phyloP scores from a whole-genome alignment of 306 rosid genomes.

The Cicer arietinum region DNA sequence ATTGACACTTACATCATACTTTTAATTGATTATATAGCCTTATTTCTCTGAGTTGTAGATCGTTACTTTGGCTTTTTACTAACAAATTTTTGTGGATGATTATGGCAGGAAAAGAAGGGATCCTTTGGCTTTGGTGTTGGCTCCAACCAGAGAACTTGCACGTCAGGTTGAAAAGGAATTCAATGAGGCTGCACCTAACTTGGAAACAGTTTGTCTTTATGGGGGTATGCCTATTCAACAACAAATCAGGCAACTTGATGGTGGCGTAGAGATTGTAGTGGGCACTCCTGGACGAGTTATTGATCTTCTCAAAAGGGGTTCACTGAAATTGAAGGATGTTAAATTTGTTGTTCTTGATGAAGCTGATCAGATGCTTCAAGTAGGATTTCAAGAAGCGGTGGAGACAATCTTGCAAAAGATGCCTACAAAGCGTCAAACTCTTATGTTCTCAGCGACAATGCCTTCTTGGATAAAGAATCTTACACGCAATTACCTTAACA shows the following conservation, averaged over 20 bases:
- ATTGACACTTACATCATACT: neutral
- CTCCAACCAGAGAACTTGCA: slow-evolving; percentile 96
- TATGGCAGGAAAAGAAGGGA: slow-evolving; percentile 69
- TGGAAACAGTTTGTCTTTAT: slow-evolving; percentile 88
- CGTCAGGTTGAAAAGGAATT: slow-evolving; percentile 91
- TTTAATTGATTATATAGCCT: neutral
- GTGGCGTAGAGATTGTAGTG: slow-evolving; percentile 90
- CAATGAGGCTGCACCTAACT: slow-evolving; percentile 73
- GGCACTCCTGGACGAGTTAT: slow-evolving; percentile 98
- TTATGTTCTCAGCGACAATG: slow-evolving; percentile 99
- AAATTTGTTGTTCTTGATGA: slow-evolving; percentile 89
- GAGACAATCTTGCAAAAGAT: slow-evolving; percentile 82
- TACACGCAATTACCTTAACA: slow-evolving; percentile 70
- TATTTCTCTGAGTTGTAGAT: neutral
- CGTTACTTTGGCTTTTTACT: neutral
- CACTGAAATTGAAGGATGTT: slow-evolving; percentile 81
- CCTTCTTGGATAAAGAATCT: slow-evolving; percentile 86
- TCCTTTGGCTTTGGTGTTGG: slow-evolving; percentile 90
- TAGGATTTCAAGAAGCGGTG: slow-evolving; percentile 96
- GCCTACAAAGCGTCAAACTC: slow-evolving; percentile 83
- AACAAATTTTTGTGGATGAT: slow-evolving; percentile 22
- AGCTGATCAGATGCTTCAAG: slow-evolving; percentile 99
- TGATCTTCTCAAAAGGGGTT: slow-evolving; percentile 88
- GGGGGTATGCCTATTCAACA: slow-evolving; percentile 87
- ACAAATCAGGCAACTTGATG: slow-evolving; percentile 85